Conservation (phyloP, 2,329 filamentous ascomycete genomes). For the Phoma sp. region DNA sequence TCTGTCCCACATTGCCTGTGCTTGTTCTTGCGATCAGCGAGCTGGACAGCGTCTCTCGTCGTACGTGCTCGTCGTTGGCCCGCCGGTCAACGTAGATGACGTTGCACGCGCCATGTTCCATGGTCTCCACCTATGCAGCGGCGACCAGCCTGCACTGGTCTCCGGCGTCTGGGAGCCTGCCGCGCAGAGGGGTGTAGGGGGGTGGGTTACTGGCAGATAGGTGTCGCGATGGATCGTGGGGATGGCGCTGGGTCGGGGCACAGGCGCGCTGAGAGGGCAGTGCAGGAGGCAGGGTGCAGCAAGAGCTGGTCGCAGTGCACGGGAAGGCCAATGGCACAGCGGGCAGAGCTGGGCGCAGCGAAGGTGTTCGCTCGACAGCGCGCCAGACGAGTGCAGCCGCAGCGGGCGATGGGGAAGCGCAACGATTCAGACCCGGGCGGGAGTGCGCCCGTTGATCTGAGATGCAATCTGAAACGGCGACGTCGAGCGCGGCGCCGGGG, state of each 20-base stretch:
- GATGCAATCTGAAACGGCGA: constrained; percentile 46
- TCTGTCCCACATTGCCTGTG: constrained; percentile 42
- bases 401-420: constrained; percentile 28
- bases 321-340: constrained; percentile 25
- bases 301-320: constrained; percentile 15
- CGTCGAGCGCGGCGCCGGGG: constrained; percentile 23
- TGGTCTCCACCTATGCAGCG: constrained; percentile 43
- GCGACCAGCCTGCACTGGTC: constrained; percentile 43
- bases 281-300: constrained; percentile 1
- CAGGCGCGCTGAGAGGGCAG: constrained; percentile 5
- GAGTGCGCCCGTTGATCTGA: constrained; percentile 31
- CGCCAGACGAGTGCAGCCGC: constrained; percentile 18
- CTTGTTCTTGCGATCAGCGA: constrained; percentile 43
- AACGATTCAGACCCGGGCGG: constrained; percentile 19
- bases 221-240: constrained; percentile 16
- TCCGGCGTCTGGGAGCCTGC: constrained; percentile 35
- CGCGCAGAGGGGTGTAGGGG: constrained; percentile 37
- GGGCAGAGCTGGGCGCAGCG: constrained; percentile 11
- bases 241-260: constrained; percentile 11
- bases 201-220: constrained; percentile 22
- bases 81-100: constrained; percentile 55
- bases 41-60: constrained; percentile 45
- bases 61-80: constrained; percentile 51
- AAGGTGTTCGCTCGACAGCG: constrained; percentile 16
- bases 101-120: constrained; percentile 56